phyloP scores from a whole-genome alignment of 2,329 filamentous ascomycete genomes.

The Chaetomiaceae sp. region DNA sequence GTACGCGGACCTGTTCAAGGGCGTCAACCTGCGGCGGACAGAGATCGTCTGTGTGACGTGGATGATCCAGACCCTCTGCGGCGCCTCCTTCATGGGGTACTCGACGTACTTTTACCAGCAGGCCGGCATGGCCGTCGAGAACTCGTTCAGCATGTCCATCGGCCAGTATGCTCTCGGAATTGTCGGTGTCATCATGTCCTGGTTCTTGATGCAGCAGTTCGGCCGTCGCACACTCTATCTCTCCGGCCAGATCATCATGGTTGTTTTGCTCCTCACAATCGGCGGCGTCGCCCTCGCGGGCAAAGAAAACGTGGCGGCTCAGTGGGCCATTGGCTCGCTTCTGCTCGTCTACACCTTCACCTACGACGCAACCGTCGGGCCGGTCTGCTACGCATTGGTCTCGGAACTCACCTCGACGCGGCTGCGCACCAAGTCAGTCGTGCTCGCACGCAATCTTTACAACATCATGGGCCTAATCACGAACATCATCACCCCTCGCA shows the following conservation, averaged over 20 bases:
- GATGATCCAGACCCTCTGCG: conserved; percentile 46
- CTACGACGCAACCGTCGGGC: conserved; percentile 27
- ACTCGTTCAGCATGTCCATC: conserved; percentile 37
- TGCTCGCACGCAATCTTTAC: conserved; percentile 24
- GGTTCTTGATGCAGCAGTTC: conserved; percentile 36
- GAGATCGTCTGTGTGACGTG: conserved; percentile 49
- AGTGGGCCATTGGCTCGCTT: conserved; percentile 23
- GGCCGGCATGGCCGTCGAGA: conserved; percentile 30
- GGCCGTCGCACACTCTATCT: conserved; percentile 31
- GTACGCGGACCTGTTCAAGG: conserved; percentile 50
- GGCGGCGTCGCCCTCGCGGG: conserved; percentile 18
- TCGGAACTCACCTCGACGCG: conserved; percentile 27
- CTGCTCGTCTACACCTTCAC: conserved; percentile 24
- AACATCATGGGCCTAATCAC: conserved; percentile 21
- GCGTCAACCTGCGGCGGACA: conserved; percentile 48
- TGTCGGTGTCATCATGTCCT: conserved; percentile 42
- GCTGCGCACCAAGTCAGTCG: conserved; percentile 22
- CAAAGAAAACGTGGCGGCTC: not conserved
- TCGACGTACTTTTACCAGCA: conserved; percentile 38
- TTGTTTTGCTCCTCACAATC: conserved; percentile 42
- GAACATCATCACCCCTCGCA: conserved; percentile 25
- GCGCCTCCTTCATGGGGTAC: conserved; percentile 44
- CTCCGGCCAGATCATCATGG: conserved; percentile 37
- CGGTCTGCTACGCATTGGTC: conserved; percentile 27
- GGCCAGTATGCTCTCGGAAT: conserved; percentile 38